Base-by-base conservation (phyloP, 768 basidiomycete species). In the Pleurotus tuber-regium region DNA sequence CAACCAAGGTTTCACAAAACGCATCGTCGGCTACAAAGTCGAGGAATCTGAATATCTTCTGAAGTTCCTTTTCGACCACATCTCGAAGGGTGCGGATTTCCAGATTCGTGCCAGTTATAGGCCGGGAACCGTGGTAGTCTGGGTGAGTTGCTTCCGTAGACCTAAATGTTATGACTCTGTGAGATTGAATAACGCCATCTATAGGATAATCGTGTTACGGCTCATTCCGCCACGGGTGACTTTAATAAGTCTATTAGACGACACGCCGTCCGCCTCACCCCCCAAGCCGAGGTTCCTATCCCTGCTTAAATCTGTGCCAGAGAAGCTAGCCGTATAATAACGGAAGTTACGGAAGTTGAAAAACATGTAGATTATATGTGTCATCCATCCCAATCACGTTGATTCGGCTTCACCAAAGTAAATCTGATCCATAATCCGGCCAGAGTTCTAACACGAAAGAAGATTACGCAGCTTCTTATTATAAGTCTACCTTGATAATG, bases 11-110 rank as follows among this genome's bases (percentile, higher is more conserved):
- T 82, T 82, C 70, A 80, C 80, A 2, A 63, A 66, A 25, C 70
- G 68, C 56, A 82, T 83, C 60, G 78, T 81, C 38, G 80, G 81
- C 4, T 80, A 70, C 68, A 78, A 76, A 53, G 38, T 67, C 8
- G 79, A 82, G 55, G 81, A 82, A 59, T 80, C 78, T 19, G 78
- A 82, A 38, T 74, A 71, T 54, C 67, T 83, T 21, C 67, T 81
- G 56, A 76, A 74, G 39, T 80, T 82, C 71, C 68, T 80, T 40
- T 80, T 67, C 64, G 73, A 79, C 59, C 79, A 80, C 52, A 71
- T 78, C 53, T 59, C 70, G 25, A 78, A 79, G 63, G 75, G 78
- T 38, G 61, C 74, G 1, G 77, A 80, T 58, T 76, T 75, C 66
- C 75, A 77, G 40, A 67, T 80, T 25, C 69, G 80, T 42, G 79